These are phyloP conservation scores for Yamagishiella unicocca DNA, from an alignment of 139 green algal genomes.

Conservation along the genomic window DNA sequence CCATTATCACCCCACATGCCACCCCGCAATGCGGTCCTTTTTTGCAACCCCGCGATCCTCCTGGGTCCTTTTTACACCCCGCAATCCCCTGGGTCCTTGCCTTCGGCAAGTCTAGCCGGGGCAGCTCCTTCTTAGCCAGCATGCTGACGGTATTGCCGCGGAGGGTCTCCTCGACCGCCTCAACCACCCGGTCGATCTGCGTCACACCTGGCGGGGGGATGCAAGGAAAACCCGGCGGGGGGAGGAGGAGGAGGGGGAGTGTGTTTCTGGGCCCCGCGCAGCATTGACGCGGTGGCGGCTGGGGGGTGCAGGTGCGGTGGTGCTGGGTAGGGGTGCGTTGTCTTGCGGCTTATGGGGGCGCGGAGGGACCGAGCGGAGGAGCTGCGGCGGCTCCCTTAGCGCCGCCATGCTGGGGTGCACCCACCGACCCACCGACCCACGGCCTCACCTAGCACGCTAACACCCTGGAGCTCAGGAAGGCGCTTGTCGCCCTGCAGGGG, in stretches of 20 bases:
- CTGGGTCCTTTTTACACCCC: neutral
- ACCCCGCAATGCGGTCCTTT: too few relatives aligned
- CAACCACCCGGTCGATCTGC: conserved; percentile 93
- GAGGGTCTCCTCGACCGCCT: conserved; percentile 94
- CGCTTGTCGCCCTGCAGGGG: conserved; percentile 73
- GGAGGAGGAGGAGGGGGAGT: neutral
- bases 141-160: conserved; percentile 86
- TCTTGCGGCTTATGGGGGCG: too few relatives aligned
- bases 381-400: too few relatives aligned
- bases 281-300: too few relatives aligned
- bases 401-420: too few relatives aligned
- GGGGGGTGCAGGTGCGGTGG: too few relatives aligned
- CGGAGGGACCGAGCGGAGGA: too few relatives aligned
- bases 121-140: conserved; percentile 87
- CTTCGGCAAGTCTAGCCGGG: conserved; percentile 93
- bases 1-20: too few relatives aligned
- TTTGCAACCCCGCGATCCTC: neutral
- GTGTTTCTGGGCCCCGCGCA: too few relatives aligned
- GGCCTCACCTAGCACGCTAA: conserved; percentile 84
- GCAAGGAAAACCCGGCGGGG: too few relatives aligned
- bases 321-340: too few relatives aligned
- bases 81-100: conserved; percentile 11
- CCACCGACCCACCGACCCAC: neutral
- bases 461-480: conserved; percentile 79
- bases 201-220: conserved; percentile 74